Percentiles rank a stretch among this genome's conserved stretches.
phyloP scores from a whole-genome alignment of 75 land plant genomes.

The Cupressus sempervirens region DNA sequence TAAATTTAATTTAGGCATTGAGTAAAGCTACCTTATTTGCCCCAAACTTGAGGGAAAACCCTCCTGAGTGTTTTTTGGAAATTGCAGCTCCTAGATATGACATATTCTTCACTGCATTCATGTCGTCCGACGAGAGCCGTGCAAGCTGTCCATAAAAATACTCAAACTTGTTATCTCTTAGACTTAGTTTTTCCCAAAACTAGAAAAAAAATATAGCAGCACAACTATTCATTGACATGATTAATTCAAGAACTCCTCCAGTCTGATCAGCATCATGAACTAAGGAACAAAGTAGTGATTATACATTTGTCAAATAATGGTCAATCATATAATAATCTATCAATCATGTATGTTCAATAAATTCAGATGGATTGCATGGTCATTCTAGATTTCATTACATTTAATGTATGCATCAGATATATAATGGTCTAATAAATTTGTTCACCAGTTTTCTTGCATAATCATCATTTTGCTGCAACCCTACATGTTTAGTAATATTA shows the following conservation, averaged over 20 bases:
- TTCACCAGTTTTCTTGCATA: no score
- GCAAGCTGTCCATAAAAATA: slow-evolving; percentile 65
- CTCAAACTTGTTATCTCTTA: background rate
- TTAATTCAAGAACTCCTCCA: background rate
- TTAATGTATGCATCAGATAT: background rate
- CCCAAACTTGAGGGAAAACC: slow-evolving; percentile 87
- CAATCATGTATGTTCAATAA: background rate
- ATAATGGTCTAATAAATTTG: no score
- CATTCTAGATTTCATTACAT: background rate
- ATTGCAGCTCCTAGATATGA: slow-evolving; percentile 65
- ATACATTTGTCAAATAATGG: background rate
- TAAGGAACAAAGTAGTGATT: background rate
- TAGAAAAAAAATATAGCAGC: background rate
- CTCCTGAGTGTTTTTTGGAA: slow-evolving; percentile 71
- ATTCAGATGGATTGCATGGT: background rate
- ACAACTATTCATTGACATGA: background rate
- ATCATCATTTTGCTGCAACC: no score
- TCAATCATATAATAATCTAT: background rate
- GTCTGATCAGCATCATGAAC: background rate
- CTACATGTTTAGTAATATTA: no score
- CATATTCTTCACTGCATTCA: slow-evolving; percentile 81
- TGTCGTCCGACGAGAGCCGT: slow-evolving; percentile 68
- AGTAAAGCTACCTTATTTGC: slow-evolving; percentile 54
- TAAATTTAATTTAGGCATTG: background rate
- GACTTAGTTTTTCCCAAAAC: background rate